phyloP scores from a whole-genome alignment of 768 basidiomycete genomes.

The Podaxis sp. region DNA sequence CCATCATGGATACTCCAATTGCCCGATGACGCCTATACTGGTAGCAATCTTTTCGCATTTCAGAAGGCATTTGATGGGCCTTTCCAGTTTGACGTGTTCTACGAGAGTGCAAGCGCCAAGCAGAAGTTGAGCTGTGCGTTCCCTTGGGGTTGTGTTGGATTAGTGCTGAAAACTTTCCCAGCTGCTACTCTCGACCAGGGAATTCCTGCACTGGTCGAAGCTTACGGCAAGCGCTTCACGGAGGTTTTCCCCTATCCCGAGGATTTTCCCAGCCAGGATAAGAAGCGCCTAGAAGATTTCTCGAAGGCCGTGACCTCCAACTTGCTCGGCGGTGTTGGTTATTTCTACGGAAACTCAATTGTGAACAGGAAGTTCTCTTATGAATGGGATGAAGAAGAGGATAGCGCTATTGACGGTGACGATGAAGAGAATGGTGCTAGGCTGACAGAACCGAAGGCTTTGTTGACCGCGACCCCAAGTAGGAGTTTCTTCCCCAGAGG shows the following conservation, averaged over 20 bases:
- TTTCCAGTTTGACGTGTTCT: constrained; percentile 90
- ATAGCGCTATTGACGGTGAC: constrained; percentile 32
- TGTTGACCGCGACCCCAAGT: constrained; percentile 92
- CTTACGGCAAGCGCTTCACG: constrained; percentile 68
- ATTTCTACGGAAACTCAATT: constrained; percentile 90
- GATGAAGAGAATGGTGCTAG: constrained; percentile 50
- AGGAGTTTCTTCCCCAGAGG: constrained; percentile 97
- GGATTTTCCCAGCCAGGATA: constrained; percentile 47
- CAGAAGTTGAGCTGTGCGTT: constrained; percentile 63
- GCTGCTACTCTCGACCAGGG: constrained; percentile 67
- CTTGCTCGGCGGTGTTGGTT: constrained; percentile 89
- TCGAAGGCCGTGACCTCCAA: constrained; percentile 90
- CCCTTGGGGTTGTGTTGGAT: background rate
- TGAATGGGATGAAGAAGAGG: constrained; percentile 83
- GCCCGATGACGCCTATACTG: constrained; percentile 67
- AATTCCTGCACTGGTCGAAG: constrained; percentile 58
- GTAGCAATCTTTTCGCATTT: constrained; percentile 81
- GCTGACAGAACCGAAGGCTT: constrained; percentile 68
- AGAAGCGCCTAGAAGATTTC: constrained; percentile 58
- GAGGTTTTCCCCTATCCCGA: constrained; percentile 65
- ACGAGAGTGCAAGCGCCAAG: constrained; percentile 70
- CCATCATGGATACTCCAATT: constrained; percentile 79
- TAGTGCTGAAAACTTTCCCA: constrained; percentile 26
- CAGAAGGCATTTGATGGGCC: constrained; percentile 84
- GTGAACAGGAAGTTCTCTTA: constrained; percentile 83